Evolutionary conservation across 805 yeast genomes (phyloP), one percentile per base, ranked within the genome.

Genomic region (Sungouiella blattae): DNA sequence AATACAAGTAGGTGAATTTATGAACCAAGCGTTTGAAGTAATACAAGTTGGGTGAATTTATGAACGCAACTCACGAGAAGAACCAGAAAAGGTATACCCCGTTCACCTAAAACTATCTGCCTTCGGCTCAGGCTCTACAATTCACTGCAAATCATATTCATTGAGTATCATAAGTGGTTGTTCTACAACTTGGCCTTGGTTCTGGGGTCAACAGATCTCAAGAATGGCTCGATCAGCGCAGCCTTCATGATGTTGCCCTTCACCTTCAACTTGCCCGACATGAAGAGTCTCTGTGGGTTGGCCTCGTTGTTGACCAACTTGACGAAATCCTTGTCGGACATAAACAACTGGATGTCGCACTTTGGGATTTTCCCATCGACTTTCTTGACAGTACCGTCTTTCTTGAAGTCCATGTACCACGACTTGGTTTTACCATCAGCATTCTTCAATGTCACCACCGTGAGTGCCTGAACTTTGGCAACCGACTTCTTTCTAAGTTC

Each of bases 341-440:
- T 24, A 28, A 33, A 31, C 30, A 38, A 31, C 8, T 30, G 35
- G 17, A 38, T 38, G 25, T 38, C 41, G 14, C 25, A 16, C 28
- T 33, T 38, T 11, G 41, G 64, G 28, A 74, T 74, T 35, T 68
- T 59, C 20, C 70, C 71, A 28, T 69, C 74, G 32, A 60, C 59
- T 50, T 65, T 64, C 30, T 46, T 40, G 26, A 71, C 43, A 8
- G 63, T 47, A 32, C 88, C 89, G 9, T 63, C 62, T 27, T 75
- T 64, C 66, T 81, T 82, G 44, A 81, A 73, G 55, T 85, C 89
- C 39, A 85, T 64, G 35, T 64, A 51, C 89, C 89, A 85, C 4
- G 81, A 64, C 50, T 71, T 73, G 35, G 71, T 68, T 55, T 77
- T 69, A 42, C 78, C 76, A 35, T 68, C 75, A 53, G 74, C 74